A percentile compares a stretch with the other conserved stretches of the same genome.
Conservation (phyloP, 306 rosid genomes). For the Leucaena leucocephala region DNA sequence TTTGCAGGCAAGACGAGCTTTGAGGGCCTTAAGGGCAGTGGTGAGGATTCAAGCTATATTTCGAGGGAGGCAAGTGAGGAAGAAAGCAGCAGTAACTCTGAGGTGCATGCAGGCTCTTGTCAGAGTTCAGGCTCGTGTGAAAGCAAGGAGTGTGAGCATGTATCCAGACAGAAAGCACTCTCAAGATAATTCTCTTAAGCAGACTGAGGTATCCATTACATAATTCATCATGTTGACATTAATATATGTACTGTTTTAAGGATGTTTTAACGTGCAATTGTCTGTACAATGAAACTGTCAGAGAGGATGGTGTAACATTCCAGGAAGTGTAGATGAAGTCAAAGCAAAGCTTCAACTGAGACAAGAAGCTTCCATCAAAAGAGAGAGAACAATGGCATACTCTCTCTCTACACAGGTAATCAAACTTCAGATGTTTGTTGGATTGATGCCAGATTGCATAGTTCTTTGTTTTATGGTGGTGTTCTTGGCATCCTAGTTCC, state of each 20-base stretch:
- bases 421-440: neutral
- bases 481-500: neutral
- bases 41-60: slow-evolving; percentile 92
- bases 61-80: slow-evolving; percentile 75
- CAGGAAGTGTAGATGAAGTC: slow-evolving; percentile 74
- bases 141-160: slow-evolving; percentile 61
- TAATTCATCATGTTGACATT: slow-evolving; percentile 3
- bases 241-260: neutral
- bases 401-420: slow-evolving; percentile 73
- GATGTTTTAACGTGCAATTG: slow-evolving; percentile 25
- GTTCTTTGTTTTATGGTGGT: neutral
- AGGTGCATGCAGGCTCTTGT: slow-evolving; percentile 98
- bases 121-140: slow-evolving; percentile 72
- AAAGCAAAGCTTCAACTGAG: slow-evolving; percentile 68
- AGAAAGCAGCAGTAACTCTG: slow-evolving; percentile 89
- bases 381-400: slow-evolving; percentile 87
- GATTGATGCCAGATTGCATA: neutral
- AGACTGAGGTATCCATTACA: slow-evolving; percentile 51
- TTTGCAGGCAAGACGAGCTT: slow-evolving; percentile 77
- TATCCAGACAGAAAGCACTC: slow-evolving; percentile 54
- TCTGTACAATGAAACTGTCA: slow-evolving; percentile 37
- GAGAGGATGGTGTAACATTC: slow-evolving; percentile 85
- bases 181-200: slow-evolving; percentile 51
- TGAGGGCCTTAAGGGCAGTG: slow-evolving; percentile 83
- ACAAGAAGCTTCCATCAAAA: slow-evolving; percentile 76